These are phyloP conservation scores for Paulownia fortunei DNA, from an alignment of 257 asterid species.

Conservation along the genomic window DNA sequence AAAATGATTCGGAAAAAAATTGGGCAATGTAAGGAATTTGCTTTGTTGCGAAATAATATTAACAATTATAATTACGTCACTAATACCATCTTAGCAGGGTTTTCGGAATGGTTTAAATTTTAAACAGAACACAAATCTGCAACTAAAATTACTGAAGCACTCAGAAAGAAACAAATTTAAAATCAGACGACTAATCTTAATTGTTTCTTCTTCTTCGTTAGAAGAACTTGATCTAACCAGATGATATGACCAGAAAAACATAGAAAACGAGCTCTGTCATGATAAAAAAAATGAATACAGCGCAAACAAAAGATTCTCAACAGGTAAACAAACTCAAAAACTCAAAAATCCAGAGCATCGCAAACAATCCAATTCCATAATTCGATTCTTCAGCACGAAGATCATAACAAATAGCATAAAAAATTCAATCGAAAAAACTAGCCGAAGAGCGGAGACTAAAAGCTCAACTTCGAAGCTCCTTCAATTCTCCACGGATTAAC, in stretches of 20 bases:
- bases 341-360: not conserved
- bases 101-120: not conserved
- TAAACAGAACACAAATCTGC: constrained; percentile 2
- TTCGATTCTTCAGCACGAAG: constrained; percentile 17
- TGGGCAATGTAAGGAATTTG: not conserved
- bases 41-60: not conserved
- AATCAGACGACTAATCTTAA: not conserved
- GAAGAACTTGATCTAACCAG: not conserved
- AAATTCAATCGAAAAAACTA: not conserved
- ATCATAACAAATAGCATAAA: constrained; percentile 13
- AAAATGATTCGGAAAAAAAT: not conserved
- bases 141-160: not conserved
- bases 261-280: not conserved
- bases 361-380: constrained; percentile 15
- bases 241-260: not conserved
- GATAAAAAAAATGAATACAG: not conserved
- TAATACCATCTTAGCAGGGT: not conserved
- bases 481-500: not conserved
- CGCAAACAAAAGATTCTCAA: not conserved
- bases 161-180: not conserved
- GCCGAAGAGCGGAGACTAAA: not conserved
- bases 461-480: not conserved
- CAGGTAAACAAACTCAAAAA: constrained; percentile 3
- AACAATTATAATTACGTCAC: not conserved
- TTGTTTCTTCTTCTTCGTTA: not conserved